Evolutionary conservation across 768 basidiomycete genomes (phyloP).

Genomic region (Mycena amicta): DNA sequence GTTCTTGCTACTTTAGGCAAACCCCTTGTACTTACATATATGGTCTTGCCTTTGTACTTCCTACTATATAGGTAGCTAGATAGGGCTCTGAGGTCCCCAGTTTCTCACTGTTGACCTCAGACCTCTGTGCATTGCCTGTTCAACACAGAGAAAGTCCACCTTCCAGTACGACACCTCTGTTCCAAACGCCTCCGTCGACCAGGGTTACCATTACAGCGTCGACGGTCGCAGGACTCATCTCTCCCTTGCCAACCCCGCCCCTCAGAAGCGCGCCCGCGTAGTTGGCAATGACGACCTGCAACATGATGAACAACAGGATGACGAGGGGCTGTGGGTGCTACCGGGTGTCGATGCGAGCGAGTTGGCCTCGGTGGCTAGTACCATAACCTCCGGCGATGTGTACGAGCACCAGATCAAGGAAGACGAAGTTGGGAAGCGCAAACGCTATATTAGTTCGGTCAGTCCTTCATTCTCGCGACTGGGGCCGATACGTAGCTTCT

Average conservation of each 20-base stretch:
- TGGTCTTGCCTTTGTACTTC: too few species aligned
- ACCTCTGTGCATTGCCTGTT: too few species aligned
- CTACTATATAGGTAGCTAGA: too few species aligned
- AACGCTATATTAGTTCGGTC: neutral
- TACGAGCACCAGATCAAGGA: neutral
- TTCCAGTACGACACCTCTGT: neutral
- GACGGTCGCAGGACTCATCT: neutral
- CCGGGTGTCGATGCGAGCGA: neutral
- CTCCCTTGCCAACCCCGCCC: neutral
- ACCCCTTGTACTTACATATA: too few species aligned
- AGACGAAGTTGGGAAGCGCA: neutral
- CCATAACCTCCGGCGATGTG: neutral
- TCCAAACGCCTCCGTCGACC: neutral
- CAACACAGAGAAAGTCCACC: neutral
- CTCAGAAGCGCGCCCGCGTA: neutral
- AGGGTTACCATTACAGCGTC: neutral
- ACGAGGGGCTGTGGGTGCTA: neutral
- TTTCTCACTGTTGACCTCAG: too few species aligned
- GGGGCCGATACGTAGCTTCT: neutral
- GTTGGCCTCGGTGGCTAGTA: neutral
- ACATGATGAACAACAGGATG: neutral
- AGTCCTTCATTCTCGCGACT: neutral
- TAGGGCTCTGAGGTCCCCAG: too few species aligned
- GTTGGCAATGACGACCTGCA: too few species aligned
- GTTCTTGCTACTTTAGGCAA: too few species aligned